Base-by-base conservation (phyloP, 768 basidiomycete species). In the Pleurotus eryngii region DNA sequence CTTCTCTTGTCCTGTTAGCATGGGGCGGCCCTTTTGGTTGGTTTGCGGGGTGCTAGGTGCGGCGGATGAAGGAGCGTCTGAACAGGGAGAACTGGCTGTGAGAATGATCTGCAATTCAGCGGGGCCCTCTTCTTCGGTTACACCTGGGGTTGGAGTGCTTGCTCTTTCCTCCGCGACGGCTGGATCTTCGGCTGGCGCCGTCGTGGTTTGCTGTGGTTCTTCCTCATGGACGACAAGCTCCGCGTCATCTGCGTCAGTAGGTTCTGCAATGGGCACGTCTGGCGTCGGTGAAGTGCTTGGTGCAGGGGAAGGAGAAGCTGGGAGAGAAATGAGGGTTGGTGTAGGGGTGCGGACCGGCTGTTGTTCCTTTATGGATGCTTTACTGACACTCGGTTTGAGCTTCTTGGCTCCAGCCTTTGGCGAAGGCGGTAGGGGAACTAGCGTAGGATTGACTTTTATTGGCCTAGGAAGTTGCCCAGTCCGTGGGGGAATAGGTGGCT, bases 271-370 rank as follows among this genome's bases (percentile, higher is more conserved):
- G 18, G 30, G 46, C 49, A 50, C 35, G 6, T 18, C 27, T 20
- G 55, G 27, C 40, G 54, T 8, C 38, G 17, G 35, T 3, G 3
- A 18, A 26, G 4, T 35, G 12, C 48, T 55, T 46, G 20, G 59
- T 66, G 17, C 15, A 9, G 51, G 26, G 37, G 62, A 56, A 17
- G 76, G 73, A 18, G 76, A 76, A 11, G 70, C 67, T 26, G 75
- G 75, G 46, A 76, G 66, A 12, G 74, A 70, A 43, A 76, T 61
- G 55, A 66, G 61, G 1, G 67, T 60, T 27, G 75, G 71, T n/a
- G 69, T 68, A n/a, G 37, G 17, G n/a, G 17, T 46, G n/a, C 49
- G 20, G 15, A 12, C 11, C 12, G 55, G 45, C 30, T 47, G 42
- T 45, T 45, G n/a, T n/a, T 39, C n/a, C 17, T 17, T 22, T 3